phyloP scores from a whole-genome alignment of 2,329 filamentous ascomycete species.

The Blastomyces emzantsi region DNA sequence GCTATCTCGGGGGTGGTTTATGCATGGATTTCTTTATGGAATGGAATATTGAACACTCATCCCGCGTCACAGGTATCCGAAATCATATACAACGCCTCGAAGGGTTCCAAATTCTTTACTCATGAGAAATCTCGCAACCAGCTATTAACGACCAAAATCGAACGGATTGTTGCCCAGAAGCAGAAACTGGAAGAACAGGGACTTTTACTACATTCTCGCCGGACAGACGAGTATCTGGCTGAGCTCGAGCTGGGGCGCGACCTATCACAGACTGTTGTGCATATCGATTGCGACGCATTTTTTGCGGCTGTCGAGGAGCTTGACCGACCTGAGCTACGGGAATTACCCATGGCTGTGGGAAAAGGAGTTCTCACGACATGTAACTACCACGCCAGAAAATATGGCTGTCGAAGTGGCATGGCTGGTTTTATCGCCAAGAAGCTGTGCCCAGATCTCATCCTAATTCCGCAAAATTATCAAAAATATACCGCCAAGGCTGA shows the following conservation, averaged over 20 bases:
- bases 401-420: constrained; percentile 90
- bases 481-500: constrained; percentile 88
- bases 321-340: constrained; percentile 71
- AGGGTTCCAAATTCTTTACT: constrained; percentile 92
- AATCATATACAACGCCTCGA: constrained; percentile 93
- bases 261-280: constrained; percentile 74
- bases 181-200: constrained; percentile 65
- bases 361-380: constrained; percentile 60
- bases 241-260: constrained; percentile 73
- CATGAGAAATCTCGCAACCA: constrained; percentile 80
- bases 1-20: constrained; percentile 7
- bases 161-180: constrained; percentile 67
- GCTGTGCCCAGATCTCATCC: constrained; percentile 75
- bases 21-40: background rate
- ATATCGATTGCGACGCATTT: constrained; percentile 96
- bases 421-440: constrained; percentile 92
- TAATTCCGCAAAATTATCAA: constrained; percentile 74
- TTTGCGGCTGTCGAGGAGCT: constrained; percentile 89
- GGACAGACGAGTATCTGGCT: constrained; percentile 70
- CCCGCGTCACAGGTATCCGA: constrained; percentile 61
- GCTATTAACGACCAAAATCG: constrained; percentile 75
- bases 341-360: constrained; percentile 86
- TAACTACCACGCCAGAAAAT: constrained; percentile 86
- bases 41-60: constrained; percentile 1
- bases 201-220: constrained; percentile 60